Evolutionary conservation across 1,284 basidiomycete species (phyloP).

Genomic region (Phaffia rhodozyma): DNA sequence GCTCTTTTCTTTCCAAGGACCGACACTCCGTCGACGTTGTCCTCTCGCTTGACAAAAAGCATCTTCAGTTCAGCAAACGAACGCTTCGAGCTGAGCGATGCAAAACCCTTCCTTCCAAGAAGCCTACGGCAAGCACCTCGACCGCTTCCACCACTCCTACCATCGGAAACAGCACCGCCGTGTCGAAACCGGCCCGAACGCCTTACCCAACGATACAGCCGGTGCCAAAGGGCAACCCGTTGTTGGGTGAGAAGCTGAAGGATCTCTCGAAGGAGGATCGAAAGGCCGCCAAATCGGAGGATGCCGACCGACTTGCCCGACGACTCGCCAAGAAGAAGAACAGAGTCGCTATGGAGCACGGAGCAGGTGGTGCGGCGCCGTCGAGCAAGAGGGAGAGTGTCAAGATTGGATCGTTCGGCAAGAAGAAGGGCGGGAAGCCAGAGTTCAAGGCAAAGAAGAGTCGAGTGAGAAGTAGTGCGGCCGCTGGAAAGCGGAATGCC

Average conservation of each 20-base stretch:
- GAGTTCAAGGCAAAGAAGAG: conserved; percentile 31
- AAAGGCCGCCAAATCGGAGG: conserved; percentile 62
- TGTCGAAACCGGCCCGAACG: not conserved
- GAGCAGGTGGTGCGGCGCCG: conserved; percentile 21
- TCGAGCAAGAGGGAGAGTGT: conserved; percentile 43
- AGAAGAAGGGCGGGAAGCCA: conserved; percentile 17
- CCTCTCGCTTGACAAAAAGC: conserved; percentile 56
- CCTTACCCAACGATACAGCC: conserved; percentile 7
- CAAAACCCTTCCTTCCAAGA: conserved; percentile 43
- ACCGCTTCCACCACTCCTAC: not conserved
- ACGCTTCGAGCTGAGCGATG: conserved; percentile 75
- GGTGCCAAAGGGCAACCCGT: conserved; percentile 62
- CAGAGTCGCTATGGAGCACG: conserved; percentile 40
- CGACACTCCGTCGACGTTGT: conserved; percentile 80
- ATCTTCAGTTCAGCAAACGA: conserved; percentile 79
- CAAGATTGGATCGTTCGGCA: conserved; percentile 37
- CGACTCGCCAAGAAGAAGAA: conserved; percentile 79
- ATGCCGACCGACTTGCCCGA: conserved; percentile 65
- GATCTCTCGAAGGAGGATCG: conserved; percentile 71
- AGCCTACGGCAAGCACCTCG: conserved; percentile 18
- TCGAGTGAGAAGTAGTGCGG: conserved; percentile 30
- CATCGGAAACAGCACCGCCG: conserved; percentile 6
- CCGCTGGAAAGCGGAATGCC: conserved; percentile 35
- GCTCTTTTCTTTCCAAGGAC: conserved; percentile 44
- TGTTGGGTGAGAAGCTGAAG: conserved; percentile 60